Evolutionary conservation across 768 basidiomycete species (phyloP).

Genomic region (Phaffia australis): DNA sequence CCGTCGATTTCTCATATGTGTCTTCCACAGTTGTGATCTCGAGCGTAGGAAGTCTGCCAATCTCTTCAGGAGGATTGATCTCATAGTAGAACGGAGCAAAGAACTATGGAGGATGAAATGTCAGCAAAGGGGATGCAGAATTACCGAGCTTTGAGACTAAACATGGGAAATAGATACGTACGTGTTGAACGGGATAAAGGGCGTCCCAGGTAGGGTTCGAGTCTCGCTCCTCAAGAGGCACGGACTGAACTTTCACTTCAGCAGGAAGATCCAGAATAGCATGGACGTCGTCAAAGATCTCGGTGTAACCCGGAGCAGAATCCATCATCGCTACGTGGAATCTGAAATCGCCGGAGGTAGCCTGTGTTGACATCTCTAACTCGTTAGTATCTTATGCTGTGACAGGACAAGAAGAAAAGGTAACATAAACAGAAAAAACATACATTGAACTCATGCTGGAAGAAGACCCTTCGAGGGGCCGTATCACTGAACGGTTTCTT

Average conservation of each 20-base stretch:
- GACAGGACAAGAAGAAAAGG: not conserved
- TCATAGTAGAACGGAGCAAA: slow-evolving; percentile 15
- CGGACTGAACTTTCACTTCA: not conserved
- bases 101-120: not conserved
- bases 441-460: slow-evolving; percentile 21
- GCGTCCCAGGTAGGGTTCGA: not conserved
- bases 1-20: slow-evolving; percentile 7
- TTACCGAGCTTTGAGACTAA: not conserved
- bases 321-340: slow-evolving; percentile 23
- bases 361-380: not conserved
- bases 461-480: slow-evolving; percentile 19
- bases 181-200: slow-evolving; percentile 4
- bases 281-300: slow-evolving; percentile 17
- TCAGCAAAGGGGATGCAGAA: not conserved
- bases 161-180: not conserved
- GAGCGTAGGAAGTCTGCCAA: slow-evolving; percentile 1
- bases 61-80: slow-evolving; percentile 5
- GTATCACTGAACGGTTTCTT: slow-evolving; percentile 2
- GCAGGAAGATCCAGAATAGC: slow-evolving; percentile 2
- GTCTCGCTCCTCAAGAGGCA: not conserved
- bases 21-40: slow-evolving; percentile 8
- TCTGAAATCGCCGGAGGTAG: not conserved
- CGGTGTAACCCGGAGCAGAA: slow-evolving; percentile 10
- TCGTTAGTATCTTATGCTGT: no score
- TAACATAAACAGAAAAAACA: not conserved